These are phyloP conservation scores for Yamadazyma epiphylla DNA, from an alignment of 1,139 yeast species.

Conservation along the genomic window DNA sequence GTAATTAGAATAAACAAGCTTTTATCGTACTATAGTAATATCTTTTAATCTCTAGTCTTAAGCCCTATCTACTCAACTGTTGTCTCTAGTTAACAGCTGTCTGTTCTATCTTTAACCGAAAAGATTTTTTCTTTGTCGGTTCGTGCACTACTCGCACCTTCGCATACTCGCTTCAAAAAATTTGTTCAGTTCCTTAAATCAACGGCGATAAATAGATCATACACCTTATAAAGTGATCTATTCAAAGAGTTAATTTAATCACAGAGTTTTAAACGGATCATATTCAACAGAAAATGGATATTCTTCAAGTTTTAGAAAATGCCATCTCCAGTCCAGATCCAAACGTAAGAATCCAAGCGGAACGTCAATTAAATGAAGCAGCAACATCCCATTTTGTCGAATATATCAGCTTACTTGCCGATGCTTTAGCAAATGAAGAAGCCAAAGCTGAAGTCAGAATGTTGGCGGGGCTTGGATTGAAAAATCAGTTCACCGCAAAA, in stretches of 20 bases:
- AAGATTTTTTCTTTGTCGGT: too few relatives aligned
- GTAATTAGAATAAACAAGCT: too few relatives aligned
- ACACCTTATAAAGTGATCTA: too few relatives aligned
- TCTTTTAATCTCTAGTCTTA: too few relatives aligned
- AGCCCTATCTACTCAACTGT: too few relatives aligned
- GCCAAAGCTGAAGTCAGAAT: constrained; percentile 81
- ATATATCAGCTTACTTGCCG: constrained; percentile 67
- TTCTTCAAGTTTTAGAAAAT: constrained; percentile 70
- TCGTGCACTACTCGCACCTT: too few relatives aligned
- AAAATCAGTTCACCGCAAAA: constrained; percentile 84
- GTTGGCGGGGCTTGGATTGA: constrained; percentile 85
- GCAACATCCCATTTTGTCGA: constrained; percentile 73
- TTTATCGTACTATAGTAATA: too few relatives aligned
- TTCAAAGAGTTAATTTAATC: neutral
- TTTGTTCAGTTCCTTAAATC: too few relatives aligned
- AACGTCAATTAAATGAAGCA: constrained; percentile 67
- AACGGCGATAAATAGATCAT: too few relatives aligned
- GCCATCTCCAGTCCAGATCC: constrained; percentile 71
- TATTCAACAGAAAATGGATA: constrained; percentile 51
- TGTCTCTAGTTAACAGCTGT: too few relatives aligned
- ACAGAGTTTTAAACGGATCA: neutral
- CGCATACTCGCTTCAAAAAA: too few relatives aligned
- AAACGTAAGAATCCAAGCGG: constrained; percentile 73
- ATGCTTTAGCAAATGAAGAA: constrained; percentile 64
- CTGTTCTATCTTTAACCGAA: too few relatives aligned